Evolutionary conservation across 2,329 filamentous ascomycete genomes (phyloP), one percentile per base, ranked within the genome.

Genomic region (Triangularia verruculosa): DNA sequence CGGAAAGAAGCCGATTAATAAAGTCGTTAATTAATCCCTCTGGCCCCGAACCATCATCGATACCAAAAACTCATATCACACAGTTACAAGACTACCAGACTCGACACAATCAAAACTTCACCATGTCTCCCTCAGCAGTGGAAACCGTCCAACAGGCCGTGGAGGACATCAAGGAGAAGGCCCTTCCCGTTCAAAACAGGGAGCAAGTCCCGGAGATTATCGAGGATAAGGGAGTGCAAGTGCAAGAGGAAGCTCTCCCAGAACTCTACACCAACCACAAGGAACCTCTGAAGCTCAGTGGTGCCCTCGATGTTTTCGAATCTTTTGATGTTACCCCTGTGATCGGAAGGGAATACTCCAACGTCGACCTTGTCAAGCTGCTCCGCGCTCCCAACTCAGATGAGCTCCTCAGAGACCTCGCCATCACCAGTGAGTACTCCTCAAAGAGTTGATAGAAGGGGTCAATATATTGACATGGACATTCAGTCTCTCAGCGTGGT

Each of bases 401-500:
- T 53, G 80, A 83, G 28, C 73, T 86, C 2, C 74, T 89, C 20
- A 80, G 82, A 1, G 86, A 89, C 67, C 77, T 89, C 0, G 86
- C 84, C 15, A 84, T 88, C 60, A 86, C 83, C 20, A 57, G 59
- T 57, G 17, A 27, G 51, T 30, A 30, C 6, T 27, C 1, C 6
- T 32, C 13, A 22, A 8, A 28, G 4, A 12, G 9, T 17, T 17
- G 3, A 39, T 12, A 32, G 9, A 11, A 12, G 7, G 6, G n/a
- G 1, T 8, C 30, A 22, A 13, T n/a, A 12, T 32, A 3, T 32
- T 65, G 57, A 66, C 34, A 47, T 0, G 8, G 1, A 5, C 22
- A n/a, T n/a, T 15, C 22, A 89, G 87, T 91, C 67, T 90, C 88
- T 1, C 83, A 86, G 64, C 83, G 88, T 0, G 88, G 88, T 9